phyloP scores from a whole-genome alignment of 2,329 filamentous ascomycete genomes.

The Lachnellula willkommii region DNA sequence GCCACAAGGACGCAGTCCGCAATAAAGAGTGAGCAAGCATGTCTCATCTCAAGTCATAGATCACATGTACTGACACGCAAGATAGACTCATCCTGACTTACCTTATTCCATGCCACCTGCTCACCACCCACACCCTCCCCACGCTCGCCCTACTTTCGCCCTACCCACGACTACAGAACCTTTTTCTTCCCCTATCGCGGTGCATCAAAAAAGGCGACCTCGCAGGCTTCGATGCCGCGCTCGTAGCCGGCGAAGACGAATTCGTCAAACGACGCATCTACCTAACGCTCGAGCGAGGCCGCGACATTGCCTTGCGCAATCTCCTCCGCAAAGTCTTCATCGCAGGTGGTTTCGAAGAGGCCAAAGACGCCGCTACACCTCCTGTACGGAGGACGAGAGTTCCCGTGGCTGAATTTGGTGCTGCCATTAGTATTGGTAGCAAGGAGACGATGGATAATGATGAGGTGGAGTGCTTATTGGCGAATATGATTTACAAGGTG shows the following conservation, averaged over 20 bases:
- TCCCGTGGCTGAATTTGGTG: constrained; percentile 75
- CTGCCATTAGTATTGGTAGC: constrained; percentile 72
- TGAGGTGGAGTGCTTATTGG: constrained; percentile 90
- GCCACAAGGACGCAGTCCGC: constrained; percentile 62
- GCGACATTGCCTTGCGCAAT: constrained; percentile 88
- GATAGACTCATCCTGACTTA: constrained; percentile 83
- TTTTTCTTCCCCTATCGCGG: constrained; percentile 71
- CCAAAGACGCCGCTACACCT: constrained; percentile 61
- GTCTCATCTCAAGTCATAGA: constrained; percentile 2
- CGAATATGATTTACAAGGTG: constrained; percentile 99
- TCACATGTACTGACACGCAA: constrained; percentile 18
- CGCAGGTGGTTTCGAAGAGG: constrained; percentile 72
- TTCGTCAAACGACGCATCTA: constrained; percentile 93
- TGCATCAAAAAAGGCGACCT: constrained; percentile 83
- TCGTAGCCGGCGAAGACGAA: constrained; percentile 78
- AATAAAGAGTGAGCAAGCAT: constrained; percentile 68
- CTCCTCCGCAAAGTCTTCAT: constrained; percentile 88
- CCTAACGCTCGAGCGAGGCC: constrained; percentile 83
- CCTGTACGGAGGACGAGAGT: constrained; percentile 70
- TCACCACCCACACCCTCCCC: constrained; percentile 83
- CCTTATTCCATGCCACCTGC: constrained; percentile 84
- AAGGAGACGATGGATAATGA: constrained; percentile 69
- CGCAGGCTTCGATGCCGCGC: constrained; percentile 73
- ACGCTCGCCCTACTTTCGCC: constrained; percentile 63
- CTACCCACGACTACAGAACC: constrained; percentile 68